Evolutionary conservation across 2,329 filamentous ascomycete species (phyloP), one percentile per base, ranked within the genome.

Genomic region (Cadophora gregata): DNA sequence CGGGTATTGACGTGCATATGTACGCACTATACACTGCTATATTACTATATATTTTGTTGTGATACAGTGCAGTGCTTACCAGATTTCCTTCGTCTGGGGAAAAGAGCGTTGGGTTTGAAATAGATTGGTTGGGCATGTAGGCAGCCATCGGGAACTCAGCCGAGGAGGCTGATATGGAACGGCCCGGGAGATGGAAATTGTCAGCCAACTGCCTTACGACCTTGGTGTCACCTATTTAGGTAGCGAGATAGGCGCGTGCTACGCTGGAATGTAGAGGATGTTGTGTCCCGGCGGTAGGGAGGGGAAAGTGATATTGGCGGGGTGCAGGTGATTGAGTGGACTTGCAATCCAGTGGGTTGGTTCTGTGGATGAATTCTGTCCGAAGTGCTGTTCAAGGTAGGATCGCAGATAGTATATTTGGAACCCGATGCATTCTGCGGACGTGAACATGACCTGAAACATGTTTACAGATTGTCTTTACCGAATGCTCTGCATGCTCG

Each of bases 141-240:
- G 42, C 33, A 58, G 55, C 9, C 33, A 38, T 58, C 55, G 31
- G 55, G 55, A 58, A 25, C 21, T 42, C 33, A 58, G 55, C 55
- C 55, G 33, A 38, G 21, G 31, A 58, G 55, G 55, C 55, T 58
- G 55, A 58, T 58, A 31, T 58, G 55, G 55, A 58, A 42, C 55
- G 55, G 55, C 55, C 55, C 55, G 55, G 55, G 33, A 58, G 55
- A 58, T 58, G 55, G 48, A 27, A 42, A 38, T 6, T 14, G 10
- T 21, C 31, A 36, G 31, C n/a, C 4, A 36, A 56, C n/a, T 56
- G 33, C 19, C 31, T 12, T 14, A 62, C 21, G 38, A 27, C 31
- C 31, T 42, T 55, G 25, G 24, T 58, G 31, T 38, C 25, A 36
- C n/a, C n/a, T 38, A 6, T 2, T 16, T 36, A 10, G 9, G 55